Conservation (phyloP, 305 asterid species). For the Euphrasia arctica region DNA sequence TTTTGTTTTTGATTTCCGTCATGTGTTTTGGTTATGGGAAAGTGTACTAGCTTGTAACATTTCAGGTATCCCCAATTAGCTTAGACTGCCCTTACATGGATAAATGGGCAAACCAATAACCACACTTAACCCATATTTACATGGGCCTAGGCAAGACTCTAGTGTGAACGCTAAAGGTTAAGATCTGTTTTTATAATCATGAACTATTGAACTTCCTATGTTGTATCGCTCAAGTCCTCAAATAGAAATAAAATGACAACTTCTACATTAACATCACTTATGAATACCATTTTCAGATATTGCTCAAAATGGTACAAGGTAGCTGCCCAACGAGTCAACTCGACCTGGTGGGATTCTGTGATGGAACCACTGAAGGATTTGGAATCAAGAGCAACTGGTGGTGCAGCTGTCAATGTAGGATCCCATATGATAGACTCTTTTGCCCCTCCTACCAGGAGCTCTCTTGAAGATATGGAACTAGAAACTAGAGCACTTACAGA, state of each 20-base stretch:
- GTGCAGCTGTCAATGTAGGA: slow-evolving; percentile 32
- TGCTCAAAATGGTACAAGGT: slow-evolving; percentile 94
- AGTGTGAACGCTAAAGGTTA: background rate
- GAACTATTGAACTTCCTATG: slow-evolving; percentile 14
- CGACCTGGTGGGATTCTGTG: slow-evolving; percentile 85
- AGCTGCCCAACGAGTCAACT: slow-evolving; percentile 62
- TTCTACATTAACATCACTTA: slow-evolving; percentile 17
- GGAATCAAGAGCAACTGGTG: slow-evolving; percentile 72
- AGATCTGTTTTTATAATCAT: slow-evolving; percentile 10
- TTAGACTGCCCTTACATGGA: background rate
- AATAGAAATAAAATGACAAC: slow-evolving; percentile 2
- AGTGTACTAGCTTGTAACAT: background rate
- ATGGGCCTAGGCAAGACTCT: background rate
- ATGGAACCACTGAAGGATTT: slow-evolving; percentile 75
- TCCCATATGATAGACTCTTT: slow-evolving; percentile 26
- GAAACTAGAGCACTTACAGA: slow-evolving; percentile 93
- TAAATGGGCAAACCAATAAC: background rate
- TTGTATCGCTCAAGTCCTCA: slow-evolving; percentile 15
- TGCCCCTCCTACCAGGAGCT: slow-evolving; percentile 48
- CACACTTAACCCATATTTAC: background rate
- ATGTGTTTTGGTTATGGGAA: background rate
- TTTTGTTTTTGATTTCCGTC: background rate
- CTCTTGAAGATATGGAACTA: slow-evolving; percentile 91
- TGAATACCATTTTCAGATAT: slow-evolving; percentile 50
- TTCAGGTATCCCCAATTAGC: background rate